Evolutionary conservation across 1,284 basidiomycete species (phyloP).

Genomic region (Apiotrichum akiyoshidainum): DNA sequence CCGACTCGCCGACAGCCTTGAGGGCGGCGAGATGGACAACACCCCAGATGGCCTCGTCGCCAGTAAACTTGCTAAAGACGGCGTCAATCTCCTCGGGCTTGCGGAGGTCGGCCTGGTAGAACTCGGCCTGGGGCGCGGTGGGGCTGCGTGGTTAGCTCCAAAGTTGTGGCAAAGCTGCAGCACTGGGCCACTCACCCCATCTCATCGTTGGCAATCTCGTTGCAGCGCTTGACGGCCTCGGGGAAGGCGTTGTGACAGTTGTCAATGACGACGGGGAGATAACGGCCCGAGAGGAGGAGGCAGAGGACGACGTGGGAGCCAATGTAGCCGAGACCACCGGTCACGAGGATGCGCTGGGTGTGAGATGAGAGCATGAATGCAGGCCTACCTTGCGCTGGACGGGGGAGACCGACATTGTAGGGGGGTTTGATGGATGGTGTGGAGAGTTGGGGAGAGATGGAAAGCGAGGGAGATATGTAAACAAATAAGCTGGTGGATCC

Average conservation of each 20-base stretch:
- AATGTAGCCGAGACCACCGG: slow-evolving; percentile 53
- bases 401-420: background rate
- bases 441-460: background rate
- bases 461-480: too few species aligned
- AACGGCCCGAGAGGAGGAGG: slow-evolving; percentile 78
- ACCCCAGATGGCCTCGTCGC: slow-evolving; percentile 92
- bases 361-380: background rate
- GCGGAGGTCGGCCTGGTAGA: slow-evolving; percentile 68
- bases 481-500: too few species aligned
- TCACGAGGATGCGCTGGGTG: slow-evolving; percentile 46
- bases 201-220: slow-evolving; percentile 68
- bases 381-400: too few species aligned
- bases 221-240: slow-evolving; percentile 64
- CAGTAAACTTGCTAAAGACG: slow-evolving; percentile 74
- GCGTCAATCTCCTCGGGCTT: slow-evolving; percentile 63
- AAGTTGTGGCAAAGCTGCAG: slow-evolving; percentile 42
- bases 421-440: background rate
- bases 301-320: slow-evolving; percentile 88
- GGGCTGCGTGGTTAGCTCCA: slow-evolving; percentile 3
- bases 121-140: slow-evolving; percentile 39
- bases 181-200: slow-evolving; percentile 55
- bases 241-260: slow-evolving; percentile 89
- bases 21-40: slow-evolving; percentile 95
- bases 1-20: slow-evolving; percentile 98
- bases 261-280: slow-evolving; percentile 88